Base-by-base conservation (phyloP, 208 protist genomes). In the Dictyostelium gargantuum region DNA sequence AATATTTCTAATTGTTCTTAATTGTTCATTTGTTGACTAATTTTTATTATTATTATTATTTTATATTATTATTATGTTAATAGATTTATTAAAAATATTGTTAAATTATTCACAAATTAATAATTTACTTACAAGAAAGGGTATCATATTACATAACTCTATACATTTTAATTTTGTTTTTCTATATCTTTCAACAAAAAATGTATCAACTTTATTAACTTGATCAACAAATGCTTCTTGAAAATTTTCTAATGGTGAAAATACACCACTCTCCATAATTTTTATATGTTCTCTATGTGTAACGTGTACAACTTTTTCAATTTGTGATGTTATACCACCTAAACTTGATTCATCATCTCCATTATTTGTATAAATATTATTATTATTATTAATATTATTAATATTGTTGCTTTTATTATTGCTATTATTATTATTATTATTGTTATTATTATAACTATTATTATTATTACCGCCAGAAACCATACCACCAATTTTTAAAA, bases 111-210 rank as follows among this genome's bases (percentile, higher is more conserved):
- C 4, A 50, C 4, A 50, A 50, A 50, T 15, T 15, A 15, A 50
- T 15, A 50, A 50, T 50, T 15, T 50, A 50, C 4, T 50, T 50
- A 15, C n/a, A n/a, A 79, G 21, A 79, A 79, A 89, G 29, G n/a
- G 52, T 10, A 89, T 68, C 52, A 89, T 68, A 75, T 89, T 61
- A 32, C 35, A 61, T 42, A 79, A 38, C 10, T 89, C 82, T 6
- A 79, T 23, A 68, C 35, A 52, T 68, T 89, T 89, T 1, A 13
- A 17, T 38, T 79, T 89, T 46, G 76, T 66, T 21, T 89, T 89
- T 48, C 44, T 40, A 63, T 50, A 89, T 52, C 82, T 48, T 46
- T 74, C 70, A 6, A 54, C 19, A 68, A 66, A 89, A 6, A 89
- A 89, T 23, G 32, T 15, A 68, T 89, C 32, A 1, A 79, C 52